phyloP scores from a whole-genome alignment of 139 green algal species.

The Tetraselmis chui region DNA sequence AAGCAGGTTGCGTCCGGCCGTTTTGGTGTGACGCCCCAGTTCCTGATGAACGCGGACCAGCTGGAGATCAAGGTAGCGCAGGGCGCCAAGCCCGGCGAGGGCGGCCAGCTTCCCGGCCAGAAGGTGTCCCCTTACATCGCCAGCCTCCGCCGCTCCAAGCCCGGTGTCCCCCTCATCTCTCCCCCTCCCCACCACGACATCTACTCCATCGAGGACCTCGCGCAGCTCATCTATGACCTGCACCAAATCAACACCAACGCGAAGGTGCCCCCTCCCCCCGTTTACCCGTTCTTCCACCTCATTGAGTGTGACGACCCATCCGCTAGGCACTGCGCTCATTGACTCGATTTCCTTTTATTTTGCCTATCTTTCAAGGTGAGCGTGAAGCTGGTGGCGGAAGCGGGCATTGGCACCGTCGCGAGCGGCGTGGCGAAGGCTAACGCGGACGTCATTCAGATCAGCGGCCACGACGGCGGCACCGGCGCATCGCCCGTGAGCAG shows the following conservation, averaged over 20 bases:
- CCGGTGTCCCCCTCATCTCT: constrained; percentile 96
- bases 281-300: no score
- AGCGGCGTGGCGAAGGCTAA: constrained; percentile 97
- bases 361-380: no score
- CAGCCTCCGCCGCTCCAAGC: constrained; percentile 86
- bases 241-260: constrained; percentile 68
- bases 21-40: constrained; percentile 97
- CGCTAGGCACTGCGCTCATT: no score
- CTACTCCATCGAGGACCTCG: constrained; percentile 99
- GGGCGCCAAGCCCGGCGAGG: constrained; percentile 79
- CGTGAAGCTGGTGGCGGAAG: constrained; percentile 98
- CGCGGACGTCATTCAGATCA: constrained; percentile 95
- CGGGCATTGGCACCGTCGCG: constrained; percentile 95
- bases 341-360: no score
- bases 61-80: constrained; percentile 99
- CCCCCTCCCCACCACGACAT: constrained; percentile 99
- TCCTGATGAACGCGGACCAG: constrained; percentile 96
- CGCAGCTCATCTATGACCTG: constrained; percentile 98
- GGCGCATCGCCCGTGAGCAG: constrained; percentile 91
- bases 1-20: constrained; percentile 93
- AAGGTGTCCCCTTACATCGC: constrained; percentile 98
- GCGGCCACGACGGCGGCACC: constrained; percentile 95
- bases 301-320: no score
- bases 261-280: no score
- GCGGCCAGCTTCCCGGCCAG: constrained; percentile 92